Conservation (phyloP, 1,284 basidiomycete genomes). For the Pyrrhoderma lamaoense region DNA sequence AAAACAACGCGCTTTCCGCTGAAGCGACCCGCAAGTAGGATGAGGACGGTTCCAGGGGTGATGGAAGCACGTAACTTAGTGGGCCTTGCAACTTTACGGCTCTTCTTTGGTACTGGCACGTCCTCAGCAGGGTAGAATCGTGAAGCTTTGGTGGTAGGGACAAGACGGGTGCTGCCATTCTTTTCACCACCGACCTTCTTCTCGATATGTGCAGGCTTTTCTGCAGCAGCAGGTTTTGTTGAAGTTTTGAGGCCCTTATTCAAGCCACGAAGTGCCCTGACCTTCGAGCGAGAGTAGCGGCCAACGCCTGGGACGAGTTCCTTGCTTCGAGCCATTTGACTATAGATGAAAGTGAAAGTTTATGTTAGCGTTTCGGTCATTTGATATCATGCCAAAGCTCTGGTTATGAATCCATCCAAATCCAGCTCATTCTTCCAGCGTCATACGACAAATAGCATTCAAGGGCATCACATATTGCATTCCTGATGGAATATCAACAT, state of each 20-base stretch:
- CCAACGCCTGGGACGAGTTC: slow-evolving; percentile 81
- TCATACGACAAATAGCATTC: too few relatives aligned
- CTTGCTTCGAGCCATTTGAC: slow-evolving; percentile 89
- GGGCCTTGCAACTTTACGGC: slow-evolving; percentile 78
- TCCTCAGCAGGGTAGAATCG: slow-evolving; percentile 99
- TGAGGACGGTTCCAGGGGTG: slow-evolving; percentile 92
- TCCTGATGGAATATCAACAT: too few relatives aligned
- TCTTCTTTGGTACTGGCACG: slow-evolving; percentile 84
- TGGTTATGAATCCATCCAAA: neutral
- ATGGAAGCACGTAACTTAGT: slow-evolving; percentile 82
- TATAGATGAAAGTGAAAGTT: slow-evolving; percentile 19
- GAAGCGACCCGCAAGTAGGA: slow-evolving; percentile 97
- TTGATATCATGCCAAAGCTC: neutral
- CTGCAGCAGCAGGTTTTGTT: slow-evolving; percentile 54
- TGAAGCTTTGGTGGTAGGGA: slow-evolving; percentile 82
- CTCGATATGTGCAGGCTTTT: slow-evolving; percentile 63
- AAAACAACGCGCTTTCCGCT: slow-evolving; percentile 98
- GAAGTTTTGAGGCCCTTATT: slow-evolving; percentile 78
- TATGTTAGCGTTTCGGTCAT: slow-evolving; percentile 12
- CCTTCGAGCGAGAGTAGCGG: slow-evolving; percentile 76
- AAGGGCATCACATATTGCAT: too few relatives aligned
- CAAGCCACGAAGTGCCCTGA: slow-evolving; percentile 74
- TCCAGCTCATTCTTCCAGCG: neutral
- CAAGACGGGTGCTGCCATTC: slow-evolving; percentile 85
- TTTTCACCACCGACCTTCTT: slow-evolving; percentile 84